These are phyloP conservation scores for Centaurea solstitialis DNA, from an alignment of 129 eudicot genomes.

Conservation along the genomic window DNA sequence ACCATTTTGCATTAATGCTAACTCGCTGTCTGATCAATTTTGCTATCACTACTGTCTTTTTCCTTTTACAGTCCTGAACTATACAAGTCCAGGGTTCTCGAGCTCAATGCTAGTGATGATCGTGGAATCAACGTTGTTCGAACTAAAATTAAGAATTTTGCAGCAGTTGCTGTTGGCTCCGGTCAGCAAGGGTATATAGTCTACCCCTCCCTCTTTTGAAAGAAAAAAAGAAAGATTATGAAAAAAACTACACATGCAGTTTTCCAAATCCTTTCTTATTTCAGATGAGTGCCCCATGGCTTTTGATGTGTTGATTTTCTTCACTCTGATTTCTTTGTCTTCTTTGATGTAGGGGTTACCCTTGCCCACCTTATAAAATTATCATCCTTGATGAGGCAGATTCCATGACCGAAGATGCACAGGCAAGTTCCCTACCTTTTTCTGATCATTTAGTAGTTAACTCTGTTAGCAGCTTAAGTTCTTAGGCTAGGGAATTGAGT, in stretches of 20 bases:
- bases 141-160: conserved; percentile 94
- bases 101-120: conserved; percentile 99
- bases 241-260: not conserved
- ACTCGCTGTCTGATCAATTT: conserved; percentile 13
- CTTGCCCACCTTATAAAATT: conserved; percentile 94
- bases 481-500: not conserved
- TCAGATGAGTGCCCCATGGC: not conserved
- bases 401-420: conserved; percentile 99
- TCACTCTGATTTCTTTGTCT: conserved; percentile 19
- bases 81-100: conserved; percentile 93
- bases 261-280: not conserved
- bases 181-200: conserved; percentile 68
- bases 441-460: not conserved
- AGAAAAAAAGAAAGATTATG: not conserved
- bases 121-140: conserved; percentile 99
- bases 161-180: conserved; percentile 96
- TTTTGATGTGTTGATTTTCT: conserved; percentile 4
- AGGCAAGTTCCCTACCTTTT: conserved; percentile 43
- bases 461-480: conserved; percentile 4
- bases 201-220: not conserved
- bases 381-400: conserved; percentile 98
- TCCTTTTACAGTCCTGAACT: conserved; percentile 77
- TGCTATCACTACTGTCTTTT: not conserved
- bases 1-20: conserved; percentile 4
- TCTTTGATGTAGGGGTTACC: conserved; percentile 68